Conservation (phyloP, 305 asterid species). For the Rubia occidens region DNA sequence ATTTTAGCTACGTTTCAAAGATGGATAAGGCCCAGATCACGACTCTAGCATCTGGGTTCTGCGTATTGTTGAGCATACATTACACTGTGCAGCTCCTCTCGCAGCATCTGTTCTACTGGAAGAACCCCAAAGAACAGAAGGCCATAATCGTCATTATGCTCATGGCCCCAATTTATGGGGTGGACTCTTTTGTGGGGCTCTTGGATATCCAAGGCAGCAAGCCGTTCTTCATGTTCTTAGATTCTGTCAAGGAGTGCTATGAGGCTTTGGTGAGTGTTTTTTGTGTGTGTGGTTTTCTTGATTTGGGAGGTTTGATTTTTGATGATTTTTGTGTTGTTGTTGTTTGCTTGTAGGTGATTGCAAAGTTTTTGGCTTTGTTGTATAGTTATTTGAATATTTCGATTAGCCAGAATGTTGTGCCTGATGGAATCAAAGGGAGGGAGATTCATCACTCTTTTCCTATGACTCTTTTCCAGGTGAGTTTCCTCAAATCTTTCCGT, state of each 20-base stretch:
- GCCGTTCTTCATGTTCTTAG: constrained; percentile 44
- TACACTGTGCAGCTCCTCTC: constrained; percentile 64
- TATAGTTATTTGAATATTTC: constrained; percentile 63
- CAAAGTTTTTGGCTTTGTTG: constrained; percentile 62
- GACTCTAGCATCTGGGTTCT: constrained; percentile 49
- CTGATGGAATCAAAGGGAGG: constrained; percentile 85
- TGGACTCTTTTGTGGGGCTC: constrained; percentile 55
- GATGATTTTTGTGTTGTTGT: no score
- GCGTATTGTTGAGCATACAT: constrained; percentile 57
- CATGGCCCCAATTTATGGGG: constrained; percentile 71
- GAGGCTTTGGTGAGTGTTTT: constrained; percentile 25
- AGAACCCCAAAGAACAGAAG: constrained; percentile 70
- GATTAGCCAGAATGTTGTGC: constrained; percentile 50
- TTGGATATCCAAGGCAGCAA: constrained; percentile 54
- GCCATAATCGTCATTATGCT: constrained; percentile 55
- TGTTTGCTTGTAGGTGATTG: constrained; percentile 34
- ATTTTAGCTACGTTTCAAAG: constrained; percentile 8
- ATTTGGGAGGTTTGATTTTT: neutral
- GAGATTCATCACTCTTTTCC: constrained; percentile 83
- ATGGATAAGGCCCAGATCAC: constrained; percentile 68
- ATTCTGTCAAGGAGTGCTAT: constrained; percentile 59
- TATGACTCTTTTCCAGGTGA: constrained; percentile 75
- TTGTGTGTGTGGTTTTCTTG: neutral
- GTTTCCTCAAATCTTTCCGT: constrained; percentile 10
- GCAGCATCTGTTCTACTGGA: constrained; percentile 79